Percentiles rank a stretch among this genome's conserved stretches.
Evolutionary conservation across 2,329 filamentous ascomycete species (phyloP).

Genomic region (Cladosporium colombiae): DNA sequence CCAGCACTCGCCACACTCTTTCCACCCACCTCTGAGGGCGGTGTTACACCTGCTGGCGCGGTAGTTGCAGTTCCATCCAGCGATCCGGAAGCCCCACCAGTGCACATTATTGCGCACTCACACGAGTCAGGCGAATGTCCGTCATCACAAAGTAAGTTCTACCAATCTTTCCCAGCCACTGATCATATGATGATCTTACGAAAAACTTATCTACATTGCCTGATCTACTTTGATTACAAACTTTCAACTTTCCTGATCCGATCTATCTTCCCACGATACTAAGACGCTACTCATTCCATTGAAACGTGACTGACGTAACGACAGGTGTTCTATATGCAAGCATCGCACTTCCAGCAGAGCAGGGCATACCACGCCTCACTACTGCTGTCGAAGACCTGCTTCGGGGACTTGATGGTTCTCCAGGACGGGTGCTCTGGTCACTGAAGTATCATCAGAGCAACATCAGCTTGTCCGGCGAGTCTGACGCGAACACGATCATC

Average conservation of each 20-base stretch:
- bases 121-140: conserved; percentile 94
- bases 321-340: conserved; percentile 62
- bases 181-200: conserved; percentile 73
- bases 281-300: not conserved
- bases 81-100: conserved; percentile 47
- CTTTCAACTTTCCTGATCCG: conserved; percentile 72
- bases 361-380: conserved; percentile 40
- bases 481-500: conserved; percentile 38
- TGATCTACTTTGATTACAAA: conserved; percentile 84
- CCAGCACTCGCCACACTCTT: conserved; percentile 69
- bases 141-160: conserved; percentile 78
- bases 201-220: conserved; percentile 99
- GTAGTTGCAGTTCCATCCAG: conserved; percentile 64
- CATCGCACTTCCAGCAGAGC: conserved; percentile 41
- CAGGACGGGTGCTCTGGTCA: conserved; percentile 50
- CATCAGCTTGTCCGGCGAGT: conserved; percentile 26
- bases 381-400: conserved; percentile 49
- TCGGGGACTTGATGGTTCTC: conserved; percentile 34
- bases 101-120: conserved; percentile 72
- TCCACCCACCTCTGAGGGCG: conserved; percentile 69
- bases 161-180: conserved; percentile 22
- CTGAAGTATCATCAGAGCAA: conserved; percentile 53
- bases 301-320: conserved; percentile 34
- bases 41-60: conserved; percentile 72
- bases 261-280: conserved; percentile 35